phyloP scores from a whole-genome alignment of 805 yeast species.

The Zygoascus bituminiphila region DNA sequence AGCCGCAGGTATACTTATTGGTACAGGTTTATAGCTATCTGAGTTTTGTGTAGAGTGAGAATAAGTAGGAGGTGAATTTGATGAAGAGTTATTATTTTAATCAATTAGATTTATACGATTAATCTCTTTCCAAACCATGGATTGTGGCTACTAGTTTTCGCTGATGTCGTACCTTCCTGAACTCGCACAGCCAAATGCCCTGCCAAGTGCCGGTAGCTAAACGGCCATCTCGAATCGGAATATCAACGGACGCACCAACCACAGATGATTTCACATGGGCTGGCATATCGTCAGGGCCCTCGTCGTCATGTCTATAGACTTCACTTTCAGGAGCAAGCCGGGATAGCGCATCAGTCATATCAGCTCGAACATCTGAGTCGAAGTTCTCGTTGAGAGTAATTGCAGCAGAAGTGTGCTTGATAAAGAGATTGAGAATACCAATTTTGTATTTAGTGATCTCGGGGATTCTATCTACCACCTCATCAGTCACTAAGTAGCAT shows the following conservation, averaged over 20 bases:
- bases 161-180: slow-evolving; percentile 54
- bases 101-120: too few relatives aligned
- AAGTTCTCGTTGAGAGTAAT: slow-evolving; percentile 70
- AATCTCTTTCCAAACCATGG: slow-evolving; percentile 2
- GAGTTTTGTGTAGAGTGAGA: too few relatives aligned
- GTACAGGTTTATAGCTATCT: too few relatives aligned
- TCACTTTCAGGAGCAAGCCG: slow-evolving; percentile 59
- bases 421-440: slow-evolving; percentile 57
- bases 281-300: slow-evolving; percentile 77
- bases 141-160: slow-evolving; percentile 43
- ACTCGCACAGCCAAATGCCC: slow-evolving; percentile 70
- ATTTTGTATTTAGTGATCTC: slow-evolving; percentile 50
- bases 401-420: slow-evolving; percentile 77
- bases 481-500: slow-evolving; percentile 63
- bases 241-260: slow-evolving; percentile 55
- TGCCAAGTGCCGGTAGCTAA: slow-evolving; percentile 80
- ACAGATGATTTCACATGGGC: slow-evolving; percentile 59
- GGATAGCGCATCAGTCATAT: slow-evolving; percentile 57
- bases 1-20: too few relatives aligned
- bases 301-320: slow-evolving; percentile 55
- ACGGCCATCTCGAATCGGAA: slow-evolving; percentile 63
- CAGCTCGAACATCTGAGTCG: slow-evolving; percentile 69
- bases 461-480: slow-evolving; percentile 47
- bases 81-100: too few relatives aligned
- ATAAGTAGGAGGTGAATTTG: too few relatives aligned